phyloP scores from a whole-genome alignment of 2,329 filamentous ascomycete genomes.

The Neophaeococcomyces mojaviensis region DNA sequence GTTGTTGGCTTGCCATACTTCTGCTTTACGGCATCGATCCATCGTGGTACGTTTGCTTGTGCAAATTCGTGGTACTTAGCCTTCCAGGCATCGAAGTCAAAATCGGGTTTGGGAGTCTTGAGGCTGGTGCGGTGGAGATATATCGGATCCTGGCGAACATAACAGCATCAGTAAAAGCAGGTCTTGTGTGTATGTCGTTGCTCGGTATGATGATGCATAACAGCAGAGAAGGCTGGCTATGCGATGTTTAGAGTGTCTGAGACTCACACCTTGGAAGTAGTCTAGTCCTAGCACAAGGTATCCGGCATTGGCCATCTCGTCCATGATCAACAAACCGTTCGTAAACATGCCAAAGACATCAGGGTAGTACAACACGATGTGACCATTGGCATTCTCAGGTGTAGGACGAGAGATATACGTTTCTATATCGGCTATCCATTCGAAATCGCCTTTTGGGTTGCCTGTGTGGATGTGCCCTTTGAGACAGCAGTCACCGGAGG shows the following conservation, averaged over 20 bases:
- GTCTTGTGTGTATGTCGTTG: no score
- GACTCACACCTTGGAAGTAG: slow-evolving; percentile 38
- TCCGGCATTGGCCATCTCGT: slow-evolving; percentile 39
- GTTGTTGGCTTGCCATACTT: slow-evolving; percentile 28
- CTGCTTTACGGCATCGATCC: slow-evolving; percentile 33
- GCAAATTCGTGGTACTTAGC: slow-evolving; percentile 40
- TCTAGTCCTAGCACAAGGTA: slow-evolving; percentile 39
- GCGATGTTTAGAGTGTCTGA: not conserved
- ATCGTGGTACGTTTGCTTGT: slow-evolving; percentile 36
- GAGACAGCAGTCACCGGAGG: slow-evolving; percentile 30
- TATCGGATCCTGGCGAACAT: slow-evolving; percentile 33
- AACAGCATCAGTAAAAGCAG: not conserved
- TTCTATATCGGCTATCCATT: slow-evolving; percentile 30
- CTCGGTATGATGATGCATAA: no score
- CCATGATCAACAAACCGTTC: slow-evolving; percentile 41
- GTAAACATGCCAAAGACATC: slow-evolving; percentile 40
- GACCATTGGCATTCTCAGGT: slow-evolving; percentile 30
- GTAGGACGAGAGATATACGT: slow-evolving; percentile 32
- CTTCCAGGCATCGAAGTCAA: slow-evolving; percentile 45
- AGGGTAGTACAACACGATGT: slow-evolving; percentile 41
- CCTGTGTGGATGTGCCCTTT: slow-evolving; percentile 35
- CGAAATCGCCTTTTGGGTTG: slow-evolving; percentile 29
- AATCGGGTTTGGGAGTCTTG: slow-evolving; percentile 28
- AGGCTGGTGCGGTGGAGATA: slow-evolving; percentile 33
- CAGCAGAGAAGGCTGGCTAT: no score